Conservation (phyloP, 176 grass and related monocot genomes). For the Lolium multiflorum region DNA sequence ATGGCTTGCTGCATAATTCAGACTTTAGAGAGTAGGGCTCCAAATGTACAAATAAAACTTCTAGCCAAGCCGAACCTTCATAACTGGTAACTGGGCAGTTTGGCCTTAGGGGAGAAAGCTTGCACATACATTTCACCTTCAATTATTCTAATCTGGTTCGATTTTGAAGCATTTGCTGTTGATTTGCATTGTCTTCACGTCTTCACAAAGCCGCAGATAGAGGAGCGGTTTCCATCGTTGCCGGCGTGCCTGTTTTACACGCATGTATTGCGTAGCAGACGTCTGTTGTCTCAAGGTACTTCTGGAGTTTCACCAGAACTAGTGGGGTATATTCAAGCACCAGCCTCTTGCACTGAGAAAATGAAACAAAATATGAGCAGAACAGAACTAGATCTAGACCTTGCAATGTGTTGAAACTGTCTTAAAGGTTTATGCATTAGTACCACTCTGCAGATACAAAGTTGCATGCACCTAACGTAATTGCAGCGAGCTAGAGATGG, state of each 20-base stretch:
- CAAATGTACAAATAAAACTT: constrained; percentile 28
- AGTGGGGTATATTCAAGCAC: constrained; percentile 59
- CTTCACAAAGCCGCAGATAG: constrained; percentile 42
- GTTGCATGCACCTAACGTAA: constrained; percentile 8
- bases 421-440: background rate
- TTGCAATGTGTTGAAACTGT: background rate
- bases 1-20: background rate
- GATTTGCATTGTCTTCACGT: constrained; percentile 37
- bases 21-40: background rate
- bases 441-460: constrained; percentile 13
- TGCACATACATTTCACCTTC: constrained; percentile 7
- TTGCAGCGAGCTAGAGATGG: background rate
- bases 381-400: background rate
- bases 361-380: background rate
- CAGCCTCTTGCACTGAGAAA: constrained; percentile 65
- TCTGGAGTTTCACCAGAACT: constrained; percentile 52
- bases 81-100: background rate
- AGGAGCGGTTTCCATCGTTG: constrained; percentile 29
- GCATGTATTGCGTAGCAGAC: constrained; percentile 70
- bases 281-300: constrained; percentile 57
- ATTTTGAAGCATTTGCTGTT: background rate
- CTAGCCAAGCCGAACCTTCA: background rate
- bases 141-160: background rate
- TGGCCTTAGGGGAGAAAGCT: constrained; percentile 9
- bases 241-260: constrained; percentile 49